Percentiles rank a stretch among this genome's conserved stretches.
Evolutionary conservation across 352 stramenopile genomes (phyloP).

Genomic region (Phytophthora uliginosa): DNA sequence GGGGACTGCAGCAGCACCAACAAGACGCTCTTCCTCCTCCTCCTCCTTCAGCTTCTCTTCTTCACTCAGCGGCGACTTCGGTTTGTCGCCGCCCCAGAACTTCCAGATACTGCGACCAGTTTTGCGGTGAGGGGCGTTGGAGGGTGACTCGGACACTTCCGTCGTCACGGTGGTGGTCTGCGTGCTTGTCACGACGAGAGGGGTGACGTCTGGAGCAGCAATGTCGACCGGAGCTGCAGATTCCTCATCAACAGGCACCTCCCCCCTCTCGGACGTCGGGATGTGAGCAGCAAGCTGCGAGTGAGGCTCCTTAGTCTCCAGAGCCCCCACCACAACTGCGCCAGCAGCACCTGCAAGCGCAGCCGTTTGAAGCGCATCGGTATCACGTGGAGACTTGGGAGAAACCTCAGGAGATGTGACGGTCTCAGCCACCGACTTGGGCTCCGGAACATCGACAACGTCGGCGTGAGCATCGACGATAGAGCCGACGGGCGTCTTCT

Average conservation of each 20-base stretch:
- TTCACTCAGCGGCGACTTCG: conserved; percentile 11
- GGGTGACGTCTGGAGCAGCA: not conserved
- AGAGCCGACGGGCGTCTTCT: not conserved
- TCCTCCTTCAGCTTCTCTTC: conserved; percentile 3
- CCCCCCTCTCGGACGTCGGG: not conserved
- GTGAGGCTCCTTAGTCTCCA: not conserved
- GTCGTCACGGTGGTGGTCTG: not conserved
- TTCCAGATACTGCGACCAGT: conserved; percentile 36
- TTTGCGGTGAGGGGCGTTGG: conserved; percentile 18
- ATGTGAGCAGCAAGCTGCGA: not conserved
- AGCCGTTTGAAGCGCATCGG: not conserved
- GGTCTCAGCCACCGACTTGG: not conserved
- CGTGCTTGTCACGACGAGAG: not conserved
- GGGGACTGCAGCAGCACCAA: not conserved
- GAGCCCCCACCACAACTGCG: not conserved
- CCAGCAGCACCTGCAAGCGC: not conserved
- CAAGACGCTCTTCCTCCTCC: not conserved
- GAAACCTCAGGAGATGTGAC: not conserved
- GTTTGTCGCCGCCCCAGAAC: conserved; percentile 32
- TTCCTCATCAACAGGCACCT: not conserved
- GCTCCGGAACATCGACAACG: conserved; percentile 10
- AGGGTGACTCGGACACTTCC: conserved; percentile 13
- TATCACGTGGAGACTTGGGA: conserved; percentile 9
- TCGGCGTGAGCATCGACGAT: not conserved
- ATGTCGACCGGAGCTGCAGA: not conserved